Base-by-base conservation (phyloP, 306 rosid species). In the Quercus bicolor region DNA sequence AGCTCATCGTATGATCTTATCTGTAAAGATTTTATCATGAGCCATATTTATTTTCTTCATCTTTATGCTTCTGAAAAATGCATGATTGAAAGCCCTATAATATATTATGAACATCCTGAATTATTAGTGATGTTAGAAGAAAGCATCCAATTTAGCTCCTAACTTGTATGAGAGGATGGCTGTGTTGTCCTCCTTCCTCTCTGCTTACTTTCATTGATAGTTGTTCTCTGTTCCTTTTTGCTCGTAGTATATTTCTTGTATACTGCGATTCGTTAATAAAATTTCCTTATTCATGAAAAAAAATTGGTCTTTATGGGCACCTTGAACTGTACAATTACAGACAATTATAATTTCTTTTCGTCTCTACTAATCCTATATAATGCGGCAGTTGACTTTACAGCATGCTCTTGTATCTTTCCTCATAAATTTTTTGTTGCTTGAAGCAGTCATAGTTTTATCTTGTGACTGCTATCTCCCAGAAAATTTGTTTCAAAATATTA, bases 401-500 rank as follows among this genome's bases (percentile, higher is more conserved):
- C 45, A 18, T 29, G 11, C 48, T 65, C 45, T 10, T 31, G 33
- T 13, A 24, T 28, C 54, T 29, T 76, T 66, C 33, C 55, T 52
- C 6, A 15, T 31, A 68, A 68, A 34, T 12, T 53, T 73, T 74
- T 29, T 65, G 60, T 14, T 56, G 82, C 79, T 61, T 28, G 62
- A 65, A 16, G 37, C 2, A 23, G 9, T 23, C 26, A 31, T 31
- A 45, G 34, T 61, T 26, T 57, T 18, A 18, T 65, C 15, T 65
- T n/a, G 33, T 64, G 70, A 37, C 70, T 65, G 19, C 18, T 29
- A 65, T 15, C 23, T 26, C 13, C 40, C 28, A 62, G 77, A 79
- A 29, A 55, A 59, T 53, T 26, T 45, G 40, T 48, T 23, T 10
- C 51, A 15, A 65, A 24, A 37, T 68, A 21, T 56, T 72, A 61